These are phyloP conservation scores for Mortierella alpina DNA, from an alignment of 192 early-diverging fungal genomes.

Conservation along the genomic window DNA sequence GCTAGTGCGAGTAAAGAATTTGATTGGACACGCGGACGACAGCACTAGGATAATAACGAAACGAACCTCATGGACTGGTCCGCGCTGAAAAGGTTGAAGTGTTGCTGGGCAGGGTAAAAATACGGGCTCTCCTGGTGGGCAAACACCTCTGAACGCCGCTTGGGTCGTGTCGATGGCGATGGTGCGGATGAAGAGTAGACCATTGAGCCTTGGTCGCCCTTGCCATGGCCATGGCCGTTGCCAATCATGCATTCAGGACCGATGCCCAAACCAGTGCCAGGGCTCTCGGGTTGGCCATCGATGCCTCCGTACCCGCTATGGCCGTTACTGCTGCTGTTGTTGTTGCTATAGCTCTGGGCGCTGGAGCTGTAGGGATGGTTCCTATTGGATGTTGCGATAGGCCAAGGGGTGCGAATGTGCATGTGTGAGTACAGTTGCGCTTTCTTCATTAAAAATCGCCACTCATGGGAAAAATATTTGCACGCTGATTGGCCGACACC, in stretches of 20 bases:
- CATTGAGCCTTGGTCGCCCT: slow-evolving; percentile 16
- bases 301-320: slow-evolving; percentile 10
- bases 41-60: not conserved
- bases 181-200: slow-evolving; percentile 47
- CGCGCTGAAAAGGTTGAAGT: slow-evolving; percentile 68
- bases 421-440: not conserved
- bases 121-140: slow-evolving; percentile 71
- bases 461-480: slow-evolving; percentile 16
- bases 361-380: slow-evolving; percentile 24
- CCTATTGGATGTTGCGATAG: not conserved
- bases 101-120: slow-evolving; percentile 74
- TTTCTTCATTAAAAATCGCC: not conserved
- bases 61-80: slow-evolving; percentile 66
- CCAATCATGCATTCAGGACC: slow-evolving; percentile 13
- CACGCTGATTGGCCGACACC: slow-evolving; percentile 7
- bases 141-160: slow-evolving; percentile 51
- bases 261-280: slow-evolving; percentile 19
- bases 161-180: slow-evolving; percentile 19
- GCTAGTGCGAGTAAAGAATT: not conserved
- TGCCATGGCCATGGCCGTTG: slow-evolving; percentile 1
- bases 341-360: slow-evolving; percentile 20
- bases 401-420: not conserved
- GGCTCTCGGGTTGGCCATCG: slow-evolving; percentile 24
- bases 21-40: not conserved
- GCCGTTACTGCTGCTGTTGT: slow-evolving; percentile 2